phyloP scores from a whole-genome alignment of 2,329 filamentous ascomycete species.

The Geoglossum cookeanum region DNA sequence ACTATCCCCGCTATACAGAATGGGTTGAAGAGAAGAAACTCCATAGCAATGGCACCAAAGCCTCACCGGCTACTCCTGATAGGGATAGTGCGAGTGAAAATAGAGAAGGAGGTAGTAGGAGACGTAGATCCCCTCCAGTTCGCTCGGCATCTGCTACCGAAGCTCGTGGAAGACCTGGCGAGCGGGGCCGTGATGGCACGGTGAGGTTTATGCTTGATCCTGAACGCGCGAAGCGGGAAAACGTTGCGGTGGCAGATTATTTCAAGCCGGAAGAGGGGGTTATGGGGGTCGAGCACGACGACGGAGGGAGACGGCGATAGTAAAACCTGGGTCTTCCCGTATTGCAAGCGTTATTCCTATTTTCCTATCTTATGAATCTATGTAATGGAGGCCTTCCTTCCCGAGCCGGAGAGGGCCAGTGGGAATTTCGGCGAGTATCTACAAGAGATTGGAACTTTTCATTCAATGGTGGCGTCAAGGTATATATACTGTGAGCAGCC shows the following conservation, averaged over 20 bases:
- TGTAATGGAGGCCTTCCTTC: neutral
- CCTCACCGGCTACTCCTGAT: slow-evolving; percentile 9
- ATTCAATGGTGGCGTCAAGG: neutral
- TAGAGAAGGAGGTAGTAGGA: neutral
- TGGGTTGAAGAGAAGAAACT: slow-evolving; percentile 25
- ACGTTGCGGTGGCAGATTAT: slow-evolving; percentile 44
- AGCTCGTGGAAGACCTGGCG: slow-evolving; percentile 23
- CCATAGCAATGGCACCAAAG: slow-evolving; percentile 11
- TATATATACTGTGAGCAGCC: neutral
- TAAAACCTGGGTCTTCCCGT: neutral
- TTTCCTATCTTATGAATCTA: neutral
- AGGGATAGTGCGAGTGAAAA: slow-evolving; percentile 5
- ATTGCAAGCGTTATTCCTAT: neutral
- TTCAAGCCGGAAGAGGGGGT: slow-evolving; percentile 52
- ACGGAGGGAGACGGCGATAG: neutral
- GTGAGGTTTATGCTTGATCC: slow-evolving; percentile 80
- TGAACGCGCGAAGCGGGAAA: slow-evolving; percentile 53
- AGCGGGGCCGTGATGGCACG: slow-evolving; percentile 45
- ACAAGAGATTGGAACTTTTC: neutral
- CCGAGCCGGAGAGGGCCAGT: neutral
- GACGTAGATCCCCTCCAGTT: slow-evolving; percentile 14
- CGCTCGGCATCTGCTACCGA: slow-evolving; percentile 25
- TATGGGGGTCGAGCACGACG: neutral
- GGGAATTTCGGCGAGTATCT: neutral
- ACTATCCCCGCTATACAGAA: slow-evolving; percentile 43